These are phyloP conservation scores for Trichoderma lentiforme DNA, from an alignment of 2,329 filamentous ascomycete genomes.

Conservation along the genomic window DNA sequence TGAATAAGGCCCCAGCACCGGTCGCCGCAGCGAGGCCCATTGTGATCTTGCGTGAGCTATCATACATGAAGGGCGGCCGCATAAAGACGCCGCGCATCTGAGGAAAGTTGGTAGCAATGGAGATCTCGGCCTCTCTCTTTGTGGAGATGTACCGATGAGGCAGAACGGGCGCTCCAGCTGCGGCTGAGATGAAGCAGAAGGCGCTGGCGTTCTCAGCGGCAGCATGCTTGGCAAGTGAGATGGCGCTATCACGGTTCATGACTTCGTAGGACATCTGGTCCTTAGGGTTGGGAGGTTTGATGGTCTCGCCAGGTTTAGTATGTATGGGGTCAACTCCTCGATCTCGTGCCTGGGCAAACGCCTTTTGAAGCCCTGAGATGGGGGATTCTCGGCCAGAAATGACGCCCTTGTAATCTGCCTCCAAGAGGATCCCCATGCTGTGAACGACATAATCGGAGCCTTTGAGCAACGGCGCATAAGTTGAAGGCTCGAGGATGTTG, in stretches of 20 bases:
- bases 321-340: conserved; percentile 69
- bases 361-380: conserved; percentile 71
- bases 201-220: conserved; percentile 59
- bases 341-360: conserved; percentile 66
- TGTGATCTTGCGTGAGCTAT: conserved; percentile 75
- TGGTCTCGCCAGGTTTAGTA: conserved; percentile 53
- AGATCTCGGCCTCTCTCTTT: conserved; percentile 83
- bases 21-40: conserved; percentile 78
- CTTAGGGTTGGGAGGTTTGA: conserved; percentile 63
- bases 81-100: conserved; percentile 77
- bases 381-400: conserved; percentile 79
- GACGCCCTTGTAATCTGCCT: conserved; percentile 96
- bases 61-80: conserved; percentile 85
- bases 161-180: conserved; percentile 78
- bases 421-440: conserved; percentile 91
- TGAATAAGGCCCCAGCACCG: conserved; percentile 71
- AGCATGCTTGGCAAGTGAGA: conserved; percentile 77
- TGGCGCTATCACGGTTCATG: conserved; percentile 91
- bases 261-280: conserved; percentile 90
- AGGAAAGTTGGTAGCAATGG: conserved; percentile 70
- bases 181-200: conserved; percentile 88
- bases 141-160: conserved; percentile 84
- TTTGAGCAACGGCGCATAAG: conserved; percentile 73
- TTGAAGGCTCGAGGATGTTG: conserved; percentile 78
- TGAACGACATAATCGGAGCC: conserved; percentile 85